Evolutionary conservation across 2,329 filamentous ascomycete species (phyloP).

Genomic region (Ceratocystis smalleyi): DNA sequence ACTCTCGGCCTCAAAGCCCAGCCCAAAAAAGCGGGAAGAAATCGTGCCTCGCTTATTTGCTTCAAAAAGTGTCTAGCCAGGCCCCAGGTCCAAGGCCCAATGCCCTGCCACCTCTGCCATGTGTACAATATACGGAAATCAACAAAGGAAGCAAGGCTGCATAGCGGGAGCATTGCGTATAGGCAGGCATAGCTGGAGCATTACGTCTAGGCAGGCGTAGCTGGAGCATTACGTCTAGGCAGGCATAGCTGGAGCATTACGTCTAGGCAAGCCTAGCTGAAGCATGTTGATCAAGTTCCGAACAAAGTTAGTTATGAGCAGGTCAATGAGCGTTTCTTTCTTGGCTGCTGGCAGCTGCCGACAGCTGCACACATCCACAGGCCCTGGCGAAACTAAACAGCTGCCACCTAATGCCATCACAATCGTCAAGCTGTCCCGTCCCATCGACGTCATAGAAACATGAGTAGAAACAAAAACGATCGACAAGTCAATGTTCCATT

Average conservation of each 20-base stretch:
- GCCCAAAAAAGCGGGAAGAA: too few relatives aligned
- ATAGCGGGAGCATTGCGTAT: background rate
- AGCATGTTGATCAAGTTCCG: background rate
- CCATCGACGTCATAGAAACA: background rate
- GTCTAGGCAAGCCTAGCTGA: background rate
- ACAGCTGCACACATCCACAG: background rate
- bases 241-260: background rate
- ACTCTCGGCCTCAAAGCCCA: too few relatives aligned
- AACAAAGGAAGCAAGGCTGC: too few relatives aligned
- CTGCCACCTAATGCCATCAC: background rate
- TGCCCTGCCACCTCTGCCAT: too few relatives aligned
- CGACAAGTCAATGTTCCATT: background rate
- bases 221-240: background rate
- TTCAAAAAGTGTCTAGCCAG: too few relatives aligned
- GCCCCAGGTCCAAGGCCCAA: too few relatives aligned
- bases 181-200: background rate
- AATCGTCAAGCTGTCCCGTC: background rate
- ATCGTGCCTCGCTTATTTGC: too few relatives aligned
- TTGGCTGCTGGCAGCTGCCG: background rate
- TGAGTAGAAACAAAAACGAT: background rate
- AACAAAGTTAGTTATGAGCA: background rate
- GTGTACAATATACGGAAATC: too few relatives aligned
- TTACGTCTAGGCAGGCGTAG: background rate
- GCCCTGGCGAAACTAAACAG: background rate
- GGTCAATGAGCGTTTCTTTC: background rate